Evolutionary conservation across 768 basidiomycete genomes (phyloP).

Genomic region (Auricularia sp.): DNA sequence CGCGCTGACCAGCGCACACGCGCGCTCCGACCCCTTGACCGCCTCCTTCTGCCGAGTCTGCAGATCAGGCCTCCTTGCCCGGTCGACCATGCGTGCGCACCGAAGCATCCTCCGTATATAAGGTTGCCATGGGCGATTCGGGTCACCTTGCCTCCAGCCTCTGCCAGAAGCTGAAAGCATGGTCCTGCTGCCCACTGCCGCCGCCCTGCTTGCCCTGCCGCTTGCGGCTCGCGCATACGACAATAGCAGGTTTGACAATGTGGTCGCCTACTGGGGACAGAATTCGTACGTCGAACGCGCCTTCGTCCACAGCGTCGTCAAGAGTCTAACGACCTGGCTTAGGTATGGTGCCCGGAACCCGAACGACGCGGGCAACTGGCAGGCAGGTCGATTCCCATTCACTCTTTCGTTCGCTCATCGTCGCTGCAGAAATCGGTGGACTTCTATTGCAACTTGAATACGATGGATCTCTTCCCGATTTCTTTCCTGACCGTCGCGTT

Average conservation of each 20-base stretch:
- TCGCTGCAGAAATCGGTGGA: background rate
- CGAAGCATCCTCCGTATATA: background rate
- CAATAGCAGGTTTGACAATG: conserved; percentile 48
- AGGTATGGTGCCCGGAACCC: background rate
- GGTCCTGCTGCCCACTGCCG: background rate
- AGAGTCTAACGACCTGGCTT: background rate
- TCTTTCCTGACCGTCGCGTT: background rate
- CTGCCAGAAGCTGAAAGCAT: conserved; percentile 2
- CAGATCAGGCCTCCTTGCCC: background rate
- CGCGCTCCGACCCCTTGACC: background rate
- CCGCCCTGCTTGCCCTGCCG: background rate
- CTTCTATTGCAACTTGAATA: background rate
- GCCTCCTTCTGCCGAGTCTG: background rate
- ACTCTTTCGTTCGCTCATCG: too few species aligned
- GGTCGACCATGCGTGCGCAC: background rate
- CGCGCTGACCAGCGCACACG: too few species aligned
- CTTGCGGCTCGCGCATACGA: conserved; percentile 32
- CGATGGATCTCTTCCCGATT: background rate
- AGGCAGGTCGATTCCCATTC: background rate
- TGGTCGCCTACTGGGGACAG: background rate
- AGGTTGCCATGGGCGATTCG: background rate
- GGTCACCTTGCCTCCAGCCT: background rate
- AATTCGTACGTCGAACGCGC: conserved; percentile 26
- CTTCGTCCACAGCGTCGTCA: background rate
- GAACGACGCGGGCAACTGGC: background rate